These are phyloP conservation scores for Boletus smithii DNA, from an alignment of 1,284 basidiomycete species.

Conservation along the genomic window DNA sequence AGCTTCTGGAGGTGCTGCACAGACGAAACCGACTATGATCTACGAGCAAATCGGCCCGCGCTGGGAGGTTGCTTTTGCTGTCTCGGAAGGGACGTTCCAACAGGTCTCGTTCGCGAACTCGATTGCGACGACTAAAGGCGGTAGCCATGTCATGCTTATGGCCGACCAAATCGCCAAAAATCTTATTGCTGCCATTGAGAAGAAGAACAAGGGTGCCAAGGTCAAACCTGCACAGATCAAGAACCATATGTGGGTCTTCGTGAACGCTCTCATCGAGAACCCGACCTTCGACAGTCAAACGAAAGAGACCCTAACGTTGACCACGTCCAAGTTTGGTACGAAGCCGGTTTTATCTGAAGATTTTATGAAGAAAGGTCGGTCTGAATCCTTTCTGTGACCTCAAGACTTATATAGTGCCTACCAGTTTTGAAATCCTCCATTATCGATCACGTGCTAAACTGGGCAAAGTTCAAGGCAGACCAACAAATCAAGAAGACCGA, in stretches of 20 bases:
- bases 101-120: conserved; percentile 98
- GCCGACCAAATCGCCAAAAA: conserved; percentile 89
- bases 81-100: conserved; percentile 88
- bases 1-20: conserved; percentile 68
- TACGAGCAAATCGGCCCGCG: conserved; percentile 79
- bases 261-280: conserved; percentile 96
- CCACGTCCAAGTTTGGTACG: conserved; percentile 87
- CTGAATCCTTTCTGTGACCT: not conserved
- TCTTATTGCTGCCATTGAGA: conserved; percentile 77
- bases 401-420: conserved; percentile 12
- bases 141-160: conserved; percentile 88
- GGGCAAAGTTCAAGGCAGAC: conserved; percentile 97
- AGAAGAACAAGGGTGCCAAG: conserved; percentile 95
- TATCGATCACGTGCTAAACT: conserved; percentile 89
- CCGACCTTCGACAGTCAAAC: conserved; percentile 99
- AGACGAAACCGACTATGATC: conserved; percentile 75
- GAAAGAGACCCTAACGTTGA: conserved; percentile 93
- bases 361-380: conserved; percentile 90
- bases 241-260: conserved; percentile 98
- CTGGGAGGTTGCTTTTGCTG: conserved; percentile 96
- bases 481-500: conserved; percentile 96
- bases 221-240: conserved; percentile 94
- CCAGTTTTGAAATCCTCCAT: conserved; percentile 88
- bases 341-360: conserved; percentile 85
- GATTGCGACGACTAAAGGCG: conserved; percentile 96